These are phyloP conservation scores for Amanita exitialis DNA, from an alignment of 768 basidiomycete genomes.

Conservation along the genomic window DNA sequence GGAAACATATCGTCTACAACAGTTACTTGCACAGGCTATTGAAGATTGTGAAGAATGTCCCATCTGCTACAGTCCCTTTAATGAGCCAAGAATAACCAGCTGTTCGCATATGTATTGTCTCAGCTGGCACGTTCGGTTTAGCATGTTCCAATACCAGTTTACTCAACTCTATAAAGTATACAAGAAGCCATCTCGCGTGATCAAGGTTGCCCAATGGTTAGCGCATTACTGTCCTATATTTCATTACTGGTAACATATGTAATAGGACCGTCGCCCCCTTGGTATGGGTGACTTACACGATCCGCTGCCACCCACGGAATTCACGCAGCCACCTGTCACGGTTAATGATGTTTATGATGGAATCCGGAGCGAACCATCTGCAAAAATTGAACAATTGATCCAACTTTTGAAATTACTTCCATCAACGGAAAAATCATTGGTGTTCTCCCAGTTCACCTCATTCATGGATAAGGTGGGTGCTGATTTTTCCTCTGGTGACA, in stretches of 20 bases:
- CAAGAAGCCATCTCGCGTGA: slow-evolving; percentile 60
- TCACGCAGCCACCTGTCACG: slow-evolving; percentile 47
- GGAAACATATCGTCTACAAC: slow-evolving; percentile 47
- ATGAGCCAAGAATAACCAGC: slow-evolving; percentile 61
- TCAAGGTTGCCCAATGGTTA: slow-evolving; percentile 76
- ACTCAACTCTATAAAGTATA: slow-evolving; percentile 33
- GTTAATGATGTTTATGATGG: slow-evolving; percentile 29
- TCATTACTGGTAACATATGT: slow-evolving; percentile 2
- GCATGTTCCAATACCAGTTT: neutral
- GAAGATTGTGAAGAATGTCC: slow-evolving; percentile 84
- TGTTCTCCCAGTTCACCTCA: slow-evolving; percentile 85
- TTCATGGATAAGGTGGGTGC: slow-evolving; percentile 65
- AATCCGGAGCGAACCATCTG: slow-evolving; percentile 51
- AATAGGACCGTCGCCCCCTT: slow-evolving; percentile 63
- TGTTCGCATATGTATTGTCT: slow-evolving; percentile 71
- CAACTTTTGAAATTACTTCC: slow-evolving; percentile 65
- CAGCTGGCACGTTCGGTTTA: slow-evolving; percentile 37
- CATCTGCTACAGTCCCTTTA: slow-evolving; percentile 52
- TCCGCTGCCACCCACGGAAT: slow-evolving; percentile 54
- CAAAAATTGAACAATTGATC: slow-evolving; percentile 78
- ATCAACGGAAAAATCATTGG: slow-evolving; percentile 64
- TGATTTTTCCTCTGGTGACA: neutral
- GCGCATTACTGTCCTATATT: neutral
- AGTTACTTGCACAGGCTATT: slow-evolving; percentile 49
- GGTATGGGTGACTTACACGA: slow-evolving; percentile 46